phyloP scores from a whole-genome alignment of 345 rosid genomes.

The Linum usitatissimum region DNA sequence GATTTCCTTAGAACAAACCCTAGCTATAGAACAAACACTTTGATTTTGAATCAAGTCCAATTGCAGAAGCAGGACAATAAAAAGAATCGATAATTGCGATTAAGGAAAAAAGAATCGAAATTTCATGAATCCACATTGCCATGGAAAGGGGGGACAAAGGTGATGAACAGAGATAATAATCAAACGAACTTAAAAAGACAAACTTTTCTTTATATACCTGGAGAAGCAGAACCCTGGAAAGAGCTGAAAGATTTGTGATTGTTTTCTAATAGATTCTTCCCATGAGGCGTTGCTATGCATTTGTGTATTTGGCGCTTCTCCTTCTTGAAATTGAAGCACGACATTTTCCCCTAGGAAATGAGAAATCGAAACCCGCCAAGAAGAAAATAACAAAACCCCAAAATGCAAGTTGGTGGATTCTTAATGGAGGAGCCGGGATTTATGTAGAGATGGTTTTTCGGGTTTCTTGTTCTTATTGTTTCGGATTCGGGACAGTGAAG shows the following conservation, averaged over 20 bases:
- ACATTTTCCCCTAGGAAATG: background rate
- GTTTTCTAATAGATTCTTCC: background rate
- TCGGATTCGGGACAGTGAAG: background rate
- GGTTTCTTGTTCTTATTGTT: background rate
- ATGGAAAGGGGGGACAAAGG: background rate
- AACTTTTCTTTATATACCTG: background rate
- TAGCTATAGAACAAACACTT: background rate
- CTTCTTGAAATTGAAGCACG: background rate
- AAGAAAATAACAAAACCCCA: background rate
- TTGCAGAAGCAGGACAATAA: background rate
- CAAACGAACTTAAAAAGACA: background rate
- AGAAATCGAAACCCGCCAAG: background rate
- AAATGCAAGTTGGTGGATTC: background rate
- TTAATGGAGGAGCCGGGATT: no score
- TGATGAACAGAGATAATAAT: background rate
- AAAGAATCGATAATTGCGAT: background rate
- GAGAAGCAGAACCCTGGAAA: background rate
- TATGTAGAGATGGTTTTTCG: background rate
- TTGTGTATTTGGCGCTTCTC: background rate
- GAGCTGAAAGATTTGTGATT: background rate
- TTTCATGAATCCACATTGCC: constrained; percentile 1
- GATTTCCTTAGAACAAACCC: background rate
- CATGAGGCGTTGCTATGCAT: background rate
- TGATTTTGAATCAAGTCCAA: background rate
- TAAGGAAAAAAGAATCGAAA: background rate